Evolutionary conservation across 2,329 filamentous ascomycete species (phyloP), one percentile per base, ranked within the genome.

Genomic region (Fusarium keratoplasticum): DNA sequence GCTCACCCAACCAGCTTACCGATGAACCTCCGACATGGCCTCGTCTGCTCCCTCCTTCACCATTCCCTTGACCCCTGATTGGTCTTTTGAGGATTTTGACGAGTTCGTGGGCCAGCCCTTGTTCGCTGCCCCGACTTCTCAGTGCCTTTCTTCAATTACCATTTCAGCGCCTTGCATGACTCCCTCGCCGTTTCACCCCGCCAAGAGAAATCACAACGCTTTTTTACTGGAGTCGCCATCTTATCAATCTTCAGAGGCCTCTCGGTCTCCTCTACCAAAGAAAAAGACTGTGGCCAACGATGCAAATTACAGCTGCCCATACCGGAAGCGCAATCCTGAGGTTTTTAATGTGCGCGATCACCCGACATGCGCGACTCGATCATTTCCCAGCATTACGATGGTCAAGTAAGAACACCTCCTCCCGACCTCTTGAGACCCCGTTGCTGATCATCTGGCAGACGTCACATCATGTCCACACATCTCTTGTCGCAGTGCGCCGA

Each of bases 341-440:
- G 33, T 22, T 10, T 65, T 65, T 16, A 65, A 61, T 6, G 42
- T 59, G 6, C 63, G 54, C 31, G 31, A 65, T 36, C 33, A 65
- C 22, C 54, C 31, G 6, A 50, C 55, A 9, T 65, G 63, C 31
- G 63, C 63, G 22, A 60, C 42, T 14, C 31, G 42, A 4, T 59
- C 54, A 1, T 65, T 65, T 22, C 25, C 31, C 14, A 50, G 18
- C 3, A 65, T 65, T n/a, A 50, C 54, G 1, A 55, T 65, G 31
- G 40, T 65, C 31, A 65, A 65, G 63, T 65, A 6, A 27, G 25
- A 13, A 14, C 8, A 14, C 18, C 9, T 29, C 29, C 13, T 36
- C 20, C 20, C 33, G 16, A 35, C 18, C 50, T 14, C 9, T 1
- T n/a, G 16, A 36, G 33, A 58, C 9, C 31, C 9, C 5, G 29